Percentiles rank a stretch among this genome's conserved stretches.
Conservation (phyloP, 164 flowering plant genomes). For the Echeveria elegans region DNA sequence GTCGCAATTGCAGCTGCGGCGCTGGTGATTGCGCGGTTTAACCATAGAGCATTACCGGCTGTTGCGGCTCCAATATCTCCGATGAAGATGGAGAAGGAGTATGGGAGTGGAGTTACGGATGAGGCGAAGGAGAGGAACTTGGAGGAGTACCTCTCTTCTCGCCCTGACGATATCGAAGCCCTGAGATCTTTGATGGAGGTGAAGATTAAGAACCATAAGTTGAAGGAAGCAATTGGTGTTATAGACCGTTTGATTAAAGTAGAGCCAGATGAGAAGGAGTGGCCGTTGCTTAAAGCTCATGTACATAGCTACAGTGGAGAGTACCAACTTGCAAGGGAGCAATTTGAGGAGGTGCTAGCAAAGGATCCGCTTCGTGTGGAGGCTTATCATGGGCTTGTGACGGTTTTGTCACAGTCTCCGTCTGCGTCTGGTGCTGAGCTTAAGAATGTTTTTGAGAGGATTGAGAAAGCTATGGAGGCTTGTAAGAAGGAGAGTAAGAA, state of each 20-base stretch:
- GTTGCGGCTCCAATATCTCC: neutral
- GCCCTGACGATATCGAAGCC: constrained; percentile 38
- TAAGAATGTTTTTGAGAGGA: constrained; percentile 36
- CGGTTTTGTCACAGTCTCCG: constrained; percentile 37
- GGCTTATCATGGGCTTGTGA: constrained; percentile 78
- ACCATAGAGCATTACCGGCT: neutral
- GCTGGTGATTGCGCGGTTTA: neutral
- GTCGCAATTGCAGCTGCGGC: neutral
- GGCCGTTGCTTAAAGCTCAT: constrained; percentile 61
- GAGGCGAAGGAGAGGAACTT: constrained; percentile 34
- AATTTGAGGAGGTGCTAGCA: constrained; percentile 48
- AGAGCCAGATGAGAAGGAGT: constrained; percentile 57
- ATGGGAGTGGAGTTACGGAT: neutral
- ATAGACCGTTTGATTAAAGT: constrained; percentile 48
- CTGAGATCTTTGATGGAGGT: constrained; percentile 55
- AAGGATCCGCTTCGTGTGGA: constrained; percentile 62
- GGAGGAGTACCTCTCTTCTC: constrained; percentile 31
- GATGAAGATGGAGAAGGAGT: neutral
- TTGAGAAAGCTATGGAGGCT: constrained; percentile 42
- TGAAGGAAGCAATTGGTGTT: constrained; percentile 42
- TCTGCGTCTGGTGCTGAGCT: constrained; percentile 24
- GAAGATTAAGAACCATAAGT: constrained; percentile 39
- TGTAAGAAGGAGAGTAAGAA: constrained; percentile 53
- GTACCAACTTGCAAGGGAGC: constrained; percentile 32
- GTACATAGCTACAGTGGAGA: constrained; percentile 42